phyloP scores from a whole-genome alignment of 306 rosid genomes.

The Fragaria vesca region DNA sequence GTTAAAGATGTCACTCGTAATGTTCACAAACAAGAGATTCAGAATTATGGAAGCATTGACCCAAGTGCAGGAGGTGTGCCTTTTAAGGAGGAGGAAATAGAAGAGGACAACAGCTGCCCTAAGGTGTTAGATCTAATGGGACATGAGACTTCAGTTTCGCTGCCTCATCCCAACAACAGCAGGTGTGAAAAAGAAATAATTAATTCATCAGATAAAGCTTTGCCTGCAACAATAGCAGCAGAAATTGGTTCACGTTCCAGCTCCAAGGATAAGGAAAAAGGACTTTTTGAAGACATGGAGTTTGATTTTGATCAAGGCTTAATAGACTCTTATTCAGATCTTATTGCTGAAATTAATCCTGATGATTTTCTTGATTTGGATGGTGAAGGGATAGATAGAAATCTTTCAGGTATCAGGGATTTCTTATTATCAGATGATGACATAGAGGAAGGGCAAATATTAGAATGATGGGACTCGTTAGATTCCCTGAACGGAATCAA shows the following conservation, averaged over 20 bases:
- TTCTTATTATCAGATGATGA: constrained; percentile 38
- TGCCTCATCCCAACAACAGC: constrained; percentile 22
- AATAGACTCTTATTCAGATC: constrained; percentile 50
- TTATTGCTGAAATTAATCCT: constrained; percentile 57
- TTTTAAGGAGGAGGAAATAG: constrained; percentile 78
- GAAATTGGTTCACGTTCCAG: constrained; percentile 31
- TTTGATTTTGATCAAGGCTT: constrained; percentile 63
- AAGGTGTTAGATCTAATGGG: constrained; percentile 56
- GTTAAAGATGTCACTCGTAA: constrained; percentile 37
- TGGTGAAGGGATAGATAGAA: constrained; percentile 34
- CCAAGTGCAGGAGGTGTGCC: constrained; percentile 42
- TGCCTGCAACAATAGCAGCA: constrained; percentile 31
- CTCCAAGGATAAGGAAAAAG: constrained; percentile 30
- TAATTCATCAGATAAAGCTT: constrained; percentile 32
- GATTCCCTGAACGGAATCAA: background rate
- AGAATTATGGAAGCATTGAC: constrained; percentile 31
- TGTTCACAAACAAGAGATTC: constrained; percentile 34
- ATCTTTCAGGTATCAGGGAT: constrained; percentile 20
- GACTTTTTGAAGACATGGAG: constrained; percentile 32
- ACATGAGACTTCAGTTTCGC: constrained; percentile 37
- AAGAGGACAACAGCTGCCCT: constrained; percentile 48
- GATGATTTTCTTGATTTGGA: constrained; percentile 58
- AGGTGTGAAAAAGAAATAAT: constrained; percentile 26
- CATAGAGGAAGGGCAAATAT: constrained; percentile 87
- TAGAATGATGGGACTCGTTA: constrained; percentile 29